Evolutionary conservation across 2,329 filamentous ascomycete genomes (phyloP), one percentile per base, ranked within the genome.

Genomic region (Pseudogymnoascus sp.): DNA sequence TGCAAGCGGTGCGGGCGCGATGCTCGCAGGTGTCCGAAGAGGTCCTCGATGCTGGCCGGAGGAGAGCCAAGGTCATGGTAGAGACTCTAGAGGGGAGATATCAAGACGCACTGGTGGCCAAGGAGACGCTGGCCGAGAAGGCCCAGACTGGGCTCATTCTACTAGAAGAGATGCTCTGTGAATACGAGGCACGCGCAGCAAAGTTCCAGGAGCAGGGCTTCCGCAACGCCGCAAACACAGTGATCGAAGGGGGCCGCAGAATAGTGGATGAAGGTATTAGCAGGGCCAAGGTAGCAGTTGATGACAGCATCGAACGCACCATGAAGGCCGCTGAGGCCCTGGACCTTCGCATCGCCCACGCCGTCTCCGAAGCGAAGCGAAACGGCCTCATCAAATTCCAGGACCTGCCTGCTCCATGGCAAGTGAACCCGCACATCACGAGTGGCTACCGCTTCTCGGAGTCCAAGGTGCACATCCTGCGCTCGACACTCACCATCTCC

Each of bases 381-480:
- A 83, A 90, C 59, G 90, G 92, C 58, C 81, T 97, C 12, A 88
- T 99, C 67, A 82, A 83, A 64, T 99, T 97, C 76, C 86, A 96
- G 55, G 92, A 97, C 70, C 81, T 99, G 4, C 94, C 94, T 1
- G 80, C 88, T 37, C 94, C 94, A 0, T 99, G 94, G 94, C 84
- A 89, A 64, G 88, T 96, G 71, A 99, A 99, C 75, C 92, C 92
- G 1, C 91, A 99, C 75, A 97, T 99, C 72, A 80, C 87, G 60
- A 85, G 84, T 61, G 94, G 94, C 15, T 99, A 99, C 74, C 92
- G 94, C 60, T 99, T 99, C 78, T 89, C 86, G 64, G 90, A 96
- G 70, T 92, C 90, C 64, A 96, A 96, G 74, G 79, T 93, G 62
- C 93, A 93, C 68, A 97, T 93, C 73, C 79, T 97, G 60, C 83